Percentiles rank a stretch among this genome's conserved stretches.
phyloP scores from a whole-genome alignment of 768 basidiomycete species.

The Trametes sanguinea region DNA sequence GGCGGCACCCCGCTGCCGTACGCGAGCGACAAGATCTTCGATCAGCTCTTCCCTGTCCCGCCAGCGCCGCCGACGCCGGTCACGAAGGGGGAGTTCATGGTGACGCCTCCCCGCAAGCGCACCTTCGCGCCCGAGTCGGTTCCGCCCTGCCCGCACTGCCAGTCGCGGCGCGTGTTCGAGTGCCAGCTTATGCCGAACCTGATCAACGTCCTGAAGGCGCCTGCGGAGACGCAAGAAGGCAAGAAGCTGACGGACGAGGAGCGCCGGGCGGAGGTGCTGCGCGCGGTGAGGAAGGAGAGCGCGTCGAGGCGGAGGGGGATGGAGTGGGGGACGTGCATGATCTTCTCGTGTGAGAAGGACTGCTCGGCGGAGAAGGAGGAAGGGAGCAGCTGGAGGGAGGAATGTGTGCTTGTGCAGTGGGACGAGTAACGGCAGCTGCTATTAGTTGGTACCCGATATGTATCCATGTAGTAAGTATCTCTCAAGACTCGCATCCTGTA shows the following conservation, averaged over 20 bases:
- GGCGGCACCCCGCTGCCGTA: slow-evolving; percentile 83
- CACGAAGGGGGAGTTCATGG: slow-evolving; percentile 62
- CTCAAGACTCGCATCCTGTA: background rate
- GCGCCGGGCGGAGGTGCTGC: slow-evolving; percentile 61
- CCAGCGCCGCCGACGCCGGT: slow-evolving; percentile 45
- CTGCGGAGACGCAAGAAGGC: slow-evolving; percentile 24
- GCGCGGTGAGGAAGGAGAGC: slow-evolving; percentile 50
- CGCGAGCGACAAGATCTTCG: slow-evolving; percentile 72
- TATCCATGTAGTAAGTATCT: background rate
- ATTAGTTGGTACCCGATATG: background rate
- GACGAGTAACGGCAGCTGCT: slow-evolving; percentile 49
- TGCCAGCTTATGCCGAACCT: slow-evolving; percentile 95
- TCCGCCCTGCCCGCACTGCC: slow-evolving; percentile 69
- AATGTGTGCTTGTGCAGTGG: slow-evolving; percentile 75
- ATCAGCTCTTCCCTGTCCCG: slow-evolving; percentile 69
- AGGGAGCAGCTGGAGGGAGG: slow-evolving; percentile 65
- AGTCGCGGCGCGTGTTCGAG: slow-evolving; percentile 75
- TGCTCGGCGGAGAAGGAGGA: slow-evolving; percentile 44
- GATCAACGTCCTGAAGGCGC: slow-evolving; percentile 68
- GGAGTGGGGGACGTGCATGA: slow-evolving; percentile 93
- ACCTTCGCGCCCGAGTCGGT: slow-evolving; percentile 54
- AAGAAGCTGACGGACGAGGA: slow-evolving; percentile 62
- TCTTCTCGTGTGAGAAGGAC: slow-evolving; percentile 85
- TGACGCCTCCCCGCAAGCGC: slow-evolving; percentile 47
- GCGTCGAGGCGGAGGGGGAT: slow-evolving; percentile 59